A percentile compares a stretch with the other conserved stretches of the same genome.
phyloP scores from a whole-genome alignment of 2,329 filamentous ascomycete genomes.

The Lachnellula occidentalis region DNA sequence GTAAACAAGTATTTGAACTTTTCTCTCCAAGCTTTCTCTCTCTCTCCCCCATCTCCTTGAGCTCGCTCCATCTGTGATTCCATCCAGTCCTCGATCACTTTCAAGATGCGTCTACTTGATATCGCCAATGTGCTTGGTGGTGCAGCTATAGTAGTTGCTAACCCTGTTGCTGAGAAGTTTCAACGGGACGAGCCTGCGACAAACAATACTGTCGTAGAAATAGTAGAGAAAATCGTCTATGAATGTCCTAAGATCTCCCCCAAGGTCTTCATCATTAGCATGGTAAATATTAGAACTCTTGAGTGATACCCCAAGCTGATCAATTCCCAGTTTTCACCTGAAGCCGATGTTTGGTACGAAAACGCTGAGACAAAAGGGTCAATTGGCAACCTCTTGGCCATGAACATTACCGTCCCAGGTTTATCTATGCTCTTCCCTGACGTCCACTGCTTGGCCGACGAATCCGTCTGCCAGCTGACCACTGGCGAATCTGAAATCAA shows the following conservation, averaged over 20 bases:
- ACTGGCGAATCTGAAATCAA: constrained; percentile 58
- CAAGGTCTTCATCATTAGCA: constrained; percentile 58
- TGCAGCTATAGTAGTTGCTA: constrained; percentile 4
- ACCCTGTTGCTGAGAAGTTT: not conserved
- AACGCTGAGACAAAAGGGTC: constrained; percentile 44
- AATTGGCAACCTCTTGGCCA: constrained; percentile 43
- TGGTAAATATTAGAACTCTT: constrained; percentile 39
- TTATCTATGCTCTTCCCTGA: constrained; percentile 56
- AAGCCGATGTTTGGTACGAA: constrained; percentile 56
- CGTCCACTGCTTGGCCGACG: constrained; percentile 55
- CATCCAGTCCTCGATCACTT: not conserved
- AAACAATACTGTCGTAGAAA: not conserved
- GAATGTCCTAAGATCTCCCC: constrained; percentile 38
- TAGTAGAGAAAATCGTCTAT: not conserved
- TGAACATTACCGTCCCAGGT: constrained; percentile 52
- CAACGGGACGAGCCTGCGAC: not conserved
- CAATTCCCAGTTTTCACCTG: constrained; percentile 50
- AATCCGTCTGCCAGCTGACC: constrained; percentile 59
- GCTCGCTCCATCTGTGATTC: not conserved
- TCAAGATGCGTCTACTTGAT: constrained; percentile 8
- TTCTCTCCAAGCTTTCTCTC: not conserved
- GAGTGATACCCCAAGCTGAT: not conserved
- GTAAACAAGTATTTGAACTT: not conserved
- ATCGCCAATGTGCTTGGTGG: constrained; percentile 2
- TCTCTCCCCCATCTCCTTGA: not conserved